Evolutionary conservation across 1,139 yeast genomes (phyloP).

Genomic region (Spathaspora sp.): DNA sequence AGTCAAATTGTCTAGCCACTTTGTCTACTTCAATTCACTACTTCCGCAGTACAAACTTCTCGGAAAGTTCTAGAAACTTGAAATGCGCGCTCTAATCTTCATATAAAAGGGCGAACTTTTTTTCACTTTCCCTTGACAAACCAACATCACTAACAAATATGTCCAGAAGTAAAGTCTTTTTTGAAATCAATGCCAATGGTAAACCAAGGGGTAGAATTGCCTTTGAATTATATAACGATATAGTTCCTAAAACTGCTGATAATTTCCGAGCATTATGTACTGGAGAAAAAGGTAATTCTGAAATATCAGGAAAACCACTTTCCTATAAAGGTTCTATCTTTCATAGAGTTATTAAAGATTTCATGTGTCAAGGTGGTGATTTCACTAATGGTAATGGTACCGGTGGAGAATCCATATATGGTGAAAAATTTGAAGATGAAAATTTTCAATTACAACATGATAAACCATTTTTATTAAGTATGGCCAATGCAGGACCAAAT

Average conservation of each 20-base stretch:
- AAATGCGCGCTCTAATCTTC: background rate
- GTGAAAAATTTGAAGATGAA: slow-evolving; percentile 94
- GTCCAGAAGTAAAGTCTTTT: slow-evolving; percentile 44
- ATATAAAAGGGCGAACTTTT: background rate
- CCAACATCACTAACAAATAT: background rate
- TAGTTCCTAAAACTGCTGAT: slow-evolving; percentile 91
- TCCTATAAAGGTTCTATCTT: slow-evolving; percentile 77
- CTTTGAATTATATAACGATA: slow-evolving; percentile 73
- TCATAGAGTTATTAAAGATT: slow-evolving; percentile 88
- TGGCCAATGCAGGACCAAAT: slow-evolving; percentile 96
- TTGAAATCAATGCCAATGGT: slow-evolving; percentile 72
- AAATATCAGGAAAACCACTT: slow-evolving; percentile 59
- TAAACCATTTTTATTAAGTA: slow-evolving; percentile 82
- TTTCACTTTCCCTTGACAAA: background rate
- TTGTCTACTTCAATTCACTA: too few species aligned
- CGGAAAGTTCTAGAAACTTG: slow-evolving; percentile 5
- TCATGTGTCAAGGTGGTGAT: slow-evolving; percentile 98
- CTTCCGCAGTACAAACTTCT: background rate
- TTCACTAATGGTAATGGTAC: slow-evolving; percentile 87
- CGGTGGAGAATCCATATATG: slow-evolving; percentile 94
- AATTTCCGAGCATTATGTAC: slow-evolving; percentile 90
- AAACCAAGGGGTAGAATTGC: slow-evolving; percentile 69
- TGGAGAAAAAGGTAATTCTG: slow-evolving; percentile 78
- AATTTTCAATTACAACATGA: slow-evolving; percentile 76
- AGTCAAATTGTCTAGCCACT: too few species aligned